Evolutionary conservation across 148 eudicot species (phyloP).

Genomic region (Oxyria digyna): DNA sequence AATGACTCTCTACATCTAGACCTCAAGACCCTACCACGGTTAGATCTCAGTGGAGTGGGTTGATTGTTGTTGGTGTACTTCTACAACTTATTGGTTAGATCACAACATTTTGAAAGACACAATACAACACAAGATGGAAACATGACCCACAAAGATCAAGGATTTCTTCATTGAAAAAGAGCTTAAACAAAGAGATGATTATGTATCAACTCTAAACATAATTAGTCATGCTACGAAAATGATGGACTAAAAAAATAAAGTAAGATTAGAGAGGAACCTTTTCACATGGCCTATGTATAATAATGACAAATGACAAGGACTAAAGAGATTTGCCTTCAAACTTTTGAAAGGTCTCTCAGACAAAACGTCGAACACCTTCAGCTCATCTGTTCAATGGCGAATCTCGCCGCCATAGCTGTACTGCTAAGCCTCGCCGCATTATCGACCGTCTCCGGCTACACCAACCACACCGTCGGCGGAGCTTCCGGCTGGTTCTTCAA

Average conservation of each 20-base stretch:
- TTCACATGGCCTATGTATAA: background rate
- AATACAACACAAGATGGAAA: too few relatives aligned
- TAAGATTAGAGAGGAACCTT: background rate
- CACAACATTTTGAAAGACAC: too few relatives aligned
- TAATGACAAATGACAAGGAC: background rate
- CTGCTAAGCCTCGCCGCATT: slow-evolving; percentile 10
- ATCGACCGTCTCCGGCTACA: slow-evolving; percentile 21
- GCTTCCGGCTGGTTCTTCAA: slow-evolving; percentile 59
- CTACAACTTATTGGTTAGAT: too few relatives aligned
- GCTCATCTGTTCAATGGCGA: background rate
- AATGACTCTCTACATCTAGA: too few relatives aligned
- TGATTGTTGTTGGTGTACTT: too few relatives aligned
- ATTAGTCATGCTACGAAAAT: too few relatives aligned
- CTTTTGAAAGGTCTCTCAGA: background rate
- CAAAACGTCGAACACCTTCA: slow-evolving; percentile 7
- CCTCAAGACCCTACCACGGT: too few relatives aligned
- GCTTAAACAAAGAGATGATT: too few relatives aligned
- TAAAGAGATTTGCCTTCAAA: background rate
- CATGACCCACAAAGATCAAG: too few relatives aligned
- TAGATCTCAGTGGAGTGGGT: too few relatives aligned
- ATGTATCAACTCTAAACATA: too few relatives aligned
- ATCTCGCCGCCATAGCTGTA: slow-evolving; percentile 14
- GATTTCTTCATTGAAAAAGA: too few relatives aligned
- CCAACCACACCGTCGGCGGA: slow-evolving; percentile 74
- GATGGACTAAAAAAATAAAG: background rate